Percentiles rank a stretch among this genome's conserved stretches.
These are phyloP conservation scores for Ulota crispa DNA, from an alignment of 225 moss, liverwort and hornwort species.

Conservation along the genomic window DNA sequence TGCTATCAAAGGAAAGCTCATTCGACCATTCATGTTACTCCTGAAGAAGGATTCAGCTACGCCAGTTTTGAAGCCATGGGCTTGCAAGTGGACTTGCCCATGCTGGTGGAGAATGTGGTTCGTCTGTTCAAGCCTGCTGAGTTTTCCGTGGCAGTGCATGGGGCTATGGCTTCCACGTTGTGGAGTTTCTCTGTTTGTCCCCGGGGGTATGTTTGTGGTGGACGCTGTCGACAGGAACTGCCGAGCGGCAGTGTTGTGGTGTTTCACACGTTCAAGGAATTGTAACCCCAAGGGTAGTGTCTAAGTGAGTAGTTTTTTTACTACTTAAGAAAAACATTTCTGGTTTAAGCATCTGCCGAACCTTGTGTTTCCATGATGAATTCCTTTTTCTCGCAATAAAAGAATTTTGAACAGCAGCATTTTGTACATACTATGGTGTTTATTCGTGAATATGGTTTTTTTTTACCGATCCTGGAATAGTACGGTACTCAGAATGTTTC, in stretches of 20 bases:
- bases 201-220: slow-evolving; percentile 64
- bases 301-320: too few species aligned
- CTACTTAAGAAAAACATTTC: too few species aligned
- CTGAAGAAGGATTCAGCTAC: slow-evolving; percentile 82
- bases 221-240: slow-evolving; percentile 70
- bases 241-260: slow-evolving; percentile 62
- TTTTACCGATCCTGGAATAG: too few species aligned
- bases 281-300: too few species aligned
- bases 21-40: slow-evolving; percentile 90
- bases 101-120: slow-evolving; percentile 56
- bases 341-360: too few species aligned
- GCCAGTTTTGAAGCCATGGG: slow-evolving; percentile 97
- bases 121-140: slow-evolving; percentile 68
- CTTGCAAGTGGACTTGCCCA: slow-evolving; percentile 46
- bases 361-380: too few species aligned
- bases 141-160: slow-evolving; percentile 72
- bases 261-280: slow-evolving; percentile 62
- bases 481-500: too few species aligned
- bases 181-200: slow-evolving; percentile 65
- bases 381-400: too few species aligned
- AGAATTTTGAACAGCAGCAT: too few species aligned
- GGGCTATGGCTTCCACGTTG: slow-evolving; percentile 30
- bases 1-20: slow-evolving; percentile 70
- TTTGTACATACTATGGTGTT: too few species aligned
- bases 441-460: too few species aligned